These are phyloP conservation scores for Salix arbutifolia DNA, from an alignment of 345 rosid species.

Conservation along the genomic window DNA sequence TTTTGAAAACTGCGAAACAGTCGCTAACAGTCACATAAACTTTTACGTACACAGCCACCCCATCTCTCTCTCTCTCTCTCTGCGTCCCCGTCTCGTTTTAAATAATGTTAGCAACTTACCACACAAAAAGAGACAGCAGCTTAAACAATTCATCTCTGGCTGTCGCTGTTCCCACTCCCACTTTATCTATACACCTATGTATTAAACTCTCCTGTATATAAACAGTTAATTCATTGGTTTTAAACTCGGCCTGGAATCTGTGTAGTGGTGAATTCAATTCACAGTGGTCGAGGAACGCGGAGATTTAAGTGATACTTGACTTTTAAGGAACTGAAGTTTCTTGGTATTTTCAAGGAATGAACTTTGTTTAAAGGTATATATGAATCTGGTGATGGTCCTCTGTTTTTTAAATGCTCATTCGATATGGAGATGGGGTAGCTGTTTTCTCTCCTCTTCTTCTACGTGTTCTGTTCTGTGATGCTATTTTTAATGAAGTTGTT, in stretches of 20 bases:
- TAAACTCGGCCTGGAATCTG: slow-evolving; percentile 10
- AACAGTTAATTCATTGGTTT: not conserved
- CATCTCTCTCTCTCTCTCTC: not conserved
- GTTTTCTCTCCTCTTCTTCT: not conserved
- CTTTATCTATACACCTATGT: not conserved
- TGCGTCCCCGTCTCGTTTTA: not conserved
- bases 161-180: not conserved
- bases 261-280: slow-evolving; percentile 1
- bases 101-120: not conserved
- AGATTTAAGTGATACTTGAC: not conserved
- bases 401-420: slow-evolving; percentile 4
- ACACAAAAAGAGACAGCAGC: not conserved
- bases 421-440: not conserved
- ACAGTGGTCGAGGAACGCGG: slow-evolving; percentile 5
- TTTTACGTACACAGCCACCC: not conserved
- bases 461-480: not conserved
- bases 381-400: slow-evolving; percentile 12
- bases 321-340: slow-evolving; percentile 13
- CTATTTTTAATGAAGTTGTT: not conserved
- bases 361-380: slow-evolving; percentile 14
- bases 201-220: not conserved
- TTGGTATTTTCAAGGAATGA: slow-evolving; percentile 21
- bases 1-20: too few relatives aligned
- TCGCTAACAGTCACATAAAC: not conserved
- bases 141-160: not conserved